These are phyloP conservation scores for Xylariaceae sp. DNA, from an alignment of 2,329 filamentous ascomycete genomes.

Conservation along the genomic window DNA sequence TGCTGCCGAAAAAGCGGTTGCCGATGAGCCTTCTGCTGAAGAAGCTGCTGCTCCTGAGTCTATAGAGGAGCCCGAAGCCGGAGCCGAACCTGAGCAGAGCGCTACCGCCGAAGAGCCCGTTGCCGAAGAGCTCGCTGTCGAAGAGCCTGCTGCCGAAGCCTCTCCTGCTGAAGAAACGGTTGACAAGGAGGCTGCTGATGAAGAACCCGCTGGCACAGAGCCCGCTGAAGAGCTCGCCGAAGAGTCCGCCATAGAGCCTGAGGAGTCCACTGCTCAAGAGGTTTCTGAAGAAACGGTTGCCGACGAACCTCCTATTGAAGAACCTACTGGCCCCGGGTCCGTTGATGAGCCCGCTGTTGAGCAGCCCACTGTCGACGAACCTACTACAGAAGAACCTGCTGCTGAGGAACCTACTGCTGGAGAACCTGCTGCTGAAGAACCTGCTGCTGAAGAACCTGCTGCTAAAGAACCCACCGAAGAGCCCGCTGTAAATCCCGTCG, in stretches of 20 bases:
- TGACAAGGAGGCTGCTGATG: not conserved
- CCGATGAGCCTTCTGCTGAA: too few species aligned
- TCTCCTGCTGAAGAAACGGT: not conserved
- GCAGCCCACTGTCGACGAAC: conserved; percentile 15
- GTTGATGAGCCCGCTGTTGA: conserved; percentile 11
- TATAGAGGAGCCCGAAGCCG: not conserved
- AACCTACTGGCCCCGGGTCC: not conserved
- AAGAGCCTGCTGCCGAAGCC: not conserved
- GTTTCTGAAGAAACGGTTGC: not conserved
- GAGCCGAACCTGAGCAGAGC: not conserved
- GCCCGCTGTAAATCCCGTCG: not conserved
- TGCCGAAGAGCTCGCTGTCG: not conserved
- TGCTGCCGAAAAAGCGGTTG: not conserved
- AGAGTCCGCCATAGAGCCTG: not conserved
- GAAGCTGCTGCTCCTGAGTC: not conserved
- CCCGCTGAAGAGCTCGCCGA: conserved; percentile 6
- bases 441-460: conserved; percentile 9
- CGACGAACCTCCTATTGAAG: not conserved
- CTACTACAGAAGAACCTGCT: conserved; percentile 11
- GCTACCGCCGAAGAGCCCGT: not conserved
- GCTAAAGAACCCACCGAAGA: not conserved
- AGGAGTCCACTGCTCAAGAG: not conserved
- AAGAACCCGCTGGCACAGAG: conserved; percentile 7
- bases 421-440: not conserved
- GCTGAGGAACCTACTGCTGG: not conserved